A percentile compares a stretch with the other conserved stretches of the same genome.
phyloP scores from a whole-genome alignment of 176 grass and related monocot genomes.

The Carex kokanica region DNA sequence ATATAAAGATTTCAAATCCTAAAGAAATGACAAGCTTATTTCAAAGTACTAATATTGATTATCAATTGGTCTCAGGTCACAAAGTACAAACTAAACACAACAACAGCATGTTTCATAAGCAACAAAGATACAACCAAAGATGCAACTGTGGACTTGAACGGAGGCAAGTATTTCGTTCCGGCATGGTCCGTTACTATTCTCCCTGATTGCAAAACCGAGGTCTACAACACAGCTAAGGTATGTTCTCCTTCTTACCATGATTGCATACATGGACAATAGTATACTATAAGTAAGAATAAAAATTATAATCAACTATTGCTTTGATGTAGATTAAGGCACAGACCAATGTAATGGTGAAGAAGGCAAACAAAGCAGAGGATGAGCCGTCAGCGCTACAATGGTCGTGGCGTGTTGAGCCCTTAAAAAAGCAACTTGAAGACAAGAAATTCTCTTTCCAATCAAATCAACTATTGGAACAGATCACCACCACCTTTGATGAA shows the following conservation, averaged over 20 bases:
- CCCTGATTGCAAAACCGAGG: conserved; percentile 57
- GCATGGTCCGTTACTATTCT: conserved; percentile 86
- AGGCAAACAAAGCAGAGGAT: conserved; percentile 9
- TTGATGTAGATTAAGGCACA: conserved; percentile 52
- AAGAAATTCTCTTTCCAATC: conserved; percentile 6
- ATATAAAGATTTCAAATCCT: not conserved
- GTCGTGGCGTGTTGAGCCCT: conserved; percentile 36
- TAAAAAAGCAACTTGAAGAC: conserved; percentile 2
- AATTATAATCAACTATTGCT: not conserved
- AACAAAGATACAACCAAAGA: conserved; percentile 45
- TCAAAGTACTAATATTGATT: not conserved
- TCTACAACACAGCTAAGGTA: conserved; percentile 73
- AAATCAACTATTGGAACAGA: conserved; percentile 40
- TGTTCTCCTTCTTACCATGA: conserved; percentile 2
- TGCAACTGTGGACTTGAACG: conserved; percentile 43
- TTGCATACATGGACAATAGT: not conserved
- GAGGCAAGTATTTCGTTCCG: conserved; percentile 37
- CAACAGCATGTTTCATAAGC: conserved; percentile 61
- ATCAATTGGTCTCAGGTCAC: conserved; percentile 35
- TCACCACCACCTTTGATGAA: conserved; percentile 37
- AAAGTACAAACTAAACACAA: conserved; percentile 34
- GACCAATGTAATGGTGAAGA: conserved; percentile 72
- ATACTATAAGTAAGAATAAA: not conserved
- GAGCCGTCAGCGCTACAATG: conserved; percentile 26
- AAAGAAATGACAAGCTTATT: not conserved